These are phyloP conservation scores for Boletus hoseneyae DNA, from an alignment of 1,284 basidiomycete genomes.

Conservation along the genomic window DNA sequence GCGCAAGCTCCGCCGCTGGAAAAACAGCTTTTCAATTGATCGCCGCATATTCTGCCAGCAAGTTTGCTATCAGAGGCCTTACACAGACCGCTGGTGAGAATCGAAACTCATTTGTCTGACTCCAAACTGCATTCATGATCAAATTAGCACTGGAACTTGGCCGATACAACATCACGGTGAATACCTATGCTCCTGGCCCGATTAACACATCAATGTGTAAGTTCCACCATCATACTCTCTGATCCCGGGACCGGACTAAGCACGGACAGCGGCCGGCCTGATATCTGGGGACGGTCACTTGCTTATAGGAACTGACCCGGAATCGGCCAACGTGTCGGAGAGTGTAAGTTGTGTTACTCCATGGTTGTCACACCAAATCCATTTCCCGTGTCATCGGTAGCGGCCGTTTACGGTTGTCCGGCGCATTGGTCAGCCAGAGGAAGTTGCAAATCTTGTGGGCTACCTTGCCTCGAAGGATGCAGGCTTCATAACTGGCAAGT, in stretches of 20 bases:
- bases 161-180: slow-evolving; percentile 20
- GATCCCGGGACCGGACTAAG: background rate
- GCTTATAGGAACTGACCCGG: background rate
- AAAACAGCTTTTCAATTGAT: background rate
- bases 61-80: slow-evolving; percentile 33
- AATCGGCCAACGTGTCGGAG: background rate
- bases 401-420: background rate
- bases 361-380: background rate
- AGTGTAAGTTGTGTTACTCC: background rate
- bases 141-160: slow-evolving; percentile 29
- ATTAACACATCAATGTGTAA: slow-evolving; percentile 16
- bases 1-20: slow-evolving; percentile 25
- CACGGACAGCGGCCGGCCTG: background rate
- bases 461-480: slow-evolving; percentile 22
- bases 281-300: too few relatives aligned
- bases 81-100: slow-evolving; percentile 23
- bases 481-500: background rate
- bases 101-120: background rate
- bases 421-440: slow-evolving; percentile 10
- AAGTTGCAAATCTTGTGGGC: slow-evolving; percentile 18
- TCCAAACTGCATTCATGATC: background rate
- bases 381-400: background rate
- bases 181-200: slow-evolving; percentile 20
- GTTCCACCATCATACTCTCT: background rate
- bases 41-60: slow-evolving; percentile 25